Evolutionary conservation across 1,284 basidiomycete species (phyloP), one percentile per base, ranked within the genome.

Genomic region (Sporisorium sorghi): DNA sequence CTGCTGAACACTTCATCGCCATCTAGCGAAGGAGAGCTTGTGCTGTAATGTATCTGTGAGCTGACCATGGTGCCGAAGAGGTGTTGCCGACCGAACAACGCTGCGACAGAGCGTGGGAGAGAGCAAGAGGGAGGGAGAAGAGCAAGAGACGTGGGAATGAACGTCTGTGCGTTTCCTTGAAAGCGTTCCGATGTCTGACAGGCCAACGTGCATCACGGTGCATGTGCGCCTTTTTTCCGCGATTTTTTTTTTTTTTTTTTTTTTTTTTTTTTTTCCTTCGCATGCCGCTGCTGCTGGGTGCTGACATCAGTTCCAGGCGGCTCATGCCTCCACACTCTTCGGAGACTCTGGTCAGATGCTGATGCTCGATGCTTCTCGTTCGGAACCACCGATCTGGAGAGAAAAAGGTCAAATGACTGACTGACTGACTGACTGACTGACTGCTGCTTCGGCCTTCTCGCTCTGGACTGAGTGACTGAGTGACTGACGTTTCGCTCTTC

Each of bases 291-390:
- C 12, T n/a, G n/a, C 5, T 30, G 7, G 12, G 8, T 35, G 52
- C 53, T 55, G 53, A 55, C 53, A 55, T 55, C 53, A 55, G 40
- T 30, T 30, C 28, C 28, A n/a, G n/a, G n/a, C n/a, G n/a, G 28
- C 28, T 40, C 15, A n/a, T 40, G 37, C 50, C 43, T 46, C 53
- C 53, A 55, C n/a, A n/a, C n/a, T n/a, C n/a, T n/a, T n/a, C n/a
- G n/a, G n/a, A n/a, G n/a, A n/a, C 53, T 55, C 42, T 14, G 17
- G 14, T 37, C 49, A 17, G 14, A 33, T 24, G 49, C 32, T 37
- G 33, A 15, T 17, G n/a, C 7, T n/a, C 8, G 37, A 9, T 37
- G 14, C 24, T 40, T 19, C 21, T 23, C 3, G 15, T 32, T 55
- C 42, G 39, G 53, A 46, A 35, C 3, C 32, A 14, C 32, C 53